Conservation (phyloP, 2,329 filamentous ascomycete species). For the Didymella arachidicola region DNA sequence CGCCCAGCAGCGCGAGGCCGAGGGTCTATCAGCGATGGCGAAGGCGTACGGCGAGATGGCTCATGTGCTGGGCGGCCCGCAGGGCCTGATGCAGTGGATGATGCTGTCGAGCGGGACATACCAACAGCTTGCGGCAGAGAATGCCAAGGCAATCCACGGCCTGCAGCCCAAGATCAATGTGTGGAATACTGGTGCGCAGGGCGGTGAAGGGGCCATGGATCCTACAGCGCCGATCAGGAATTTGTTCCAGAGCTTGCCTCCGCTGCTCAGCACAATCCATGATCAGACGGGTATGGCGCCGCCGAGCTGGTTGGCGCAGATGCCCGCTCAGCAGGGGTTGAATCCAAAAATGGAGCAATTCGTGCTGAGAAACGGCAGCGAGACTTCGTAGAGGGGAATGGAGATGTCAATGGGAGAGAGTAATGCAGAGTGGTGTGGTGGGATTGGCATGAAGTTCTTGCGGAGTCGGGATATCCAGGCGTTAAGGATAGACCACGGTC, state of each 20-base stretch:
- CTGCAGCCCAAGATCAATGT: slow-evolving; percentile 89
- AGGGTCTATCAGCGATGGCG: slow-evolving; percentile 79
- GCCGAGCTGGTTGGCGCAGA: slow-evolving; percentile 73
- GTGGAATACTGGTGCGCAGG: slow-evolving; percentile 77
- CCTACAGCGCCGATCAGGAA: slow-evolving; percentile 73
- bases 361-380: slow-evolving; percentile 40
- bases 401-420: neutral
- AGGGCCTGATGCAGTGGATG: slow-evolving; percentile 80
- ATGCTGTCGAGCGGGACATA: slow-evolving; percentile 88
- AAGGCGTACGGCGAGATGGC: slow-evolving; percentile 78
- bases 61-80: slow-evolving; percentile 77
- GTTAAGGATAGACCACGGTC: neutral
- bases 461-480: slow-evolving; percentile 1
- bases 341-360: slow-evolving; percentile 33
- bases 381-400: slow-evolving; percentile 4
- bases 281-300: slow-evolving; percentile 86
- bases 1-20: slow-evolving; percentile 74
- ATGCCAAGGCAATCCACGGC: slow-evolving; percentile 76
- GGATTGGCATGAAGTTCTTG: neutral
- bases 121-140: slow-evolving; percentile 78
- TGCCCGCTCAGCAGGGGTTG: slow-evolving; percentile 51
- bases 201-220: slow-evolving; percentile 59
- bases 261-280: slow-evolving; percentile 83
- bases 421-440: neutral
- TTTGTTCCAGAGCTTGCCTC: slow-evolving; percentile 84